These are phyloP conservation scores for Calamus simplicifolius DNA, from an alignment of 176 grass and related monocot species.

Conservation along the genomic window DNA sequence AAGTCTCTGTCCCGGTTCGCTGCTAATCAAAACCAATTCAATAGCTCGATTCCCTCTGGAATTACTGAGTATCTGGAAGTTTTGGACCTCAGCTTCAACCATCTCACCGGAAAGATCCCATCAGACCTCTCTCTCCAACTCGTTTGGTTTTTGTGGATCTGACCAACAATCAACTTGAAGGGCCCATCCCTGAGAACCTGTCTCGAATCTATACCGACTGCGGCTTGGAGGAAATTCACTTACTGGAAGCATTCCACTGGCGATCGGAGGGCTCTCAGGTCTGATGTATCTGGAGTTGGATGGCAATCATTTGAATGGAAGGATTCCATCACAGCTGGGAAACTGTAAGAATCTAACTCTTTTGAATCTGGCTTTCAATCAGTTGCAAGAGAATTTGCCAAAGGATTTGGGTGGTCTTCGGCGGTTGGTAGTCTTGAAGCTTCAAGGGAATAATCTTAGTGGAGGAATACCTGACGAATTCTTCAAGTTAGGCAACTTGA, in stretches of 20 bases:
- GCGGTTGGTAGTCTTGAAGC: conserved; percentile 39
- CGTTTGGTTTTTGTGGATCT: conserved; percentile 51
- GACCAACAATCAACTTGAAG: conserved; percentile 2
- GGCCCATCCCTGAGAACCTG: conserved; percentile 14
- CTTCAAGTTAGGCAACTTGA: conserved; percentile 20
- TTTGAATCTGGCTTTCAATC: conserved; percentile 61
- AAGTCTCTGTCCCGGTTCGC: conserved; percentile 28
- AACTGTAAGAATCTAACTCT: conserved; percentile 32
- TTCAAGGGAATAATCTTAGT: conserved; percentile 31
- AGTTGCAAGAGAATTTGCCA: conserved; percentile 26
- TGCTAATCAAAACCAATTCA: conserved; percentile 53
- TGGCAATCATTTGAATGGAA: conserved; percentile 21
- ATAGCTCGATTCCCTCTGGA: background rate
- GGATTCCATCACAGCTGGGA: conserved; percentile 25
- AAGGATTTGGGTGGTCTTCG: conserved; percentile 21
- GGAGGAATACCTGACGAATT: conserved; percentile 22
- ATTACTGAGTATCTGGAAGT: conserved; percentile 31
- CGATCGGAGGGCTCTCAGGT: background rate
- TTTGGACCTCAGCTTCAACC: conserved; percentile 75
- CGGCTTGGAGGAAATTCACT: conserved; percentile 36
- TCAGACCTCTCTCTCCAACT: conserved; percentile 13
- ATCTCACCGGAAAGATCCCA: conserved; percentile 26
- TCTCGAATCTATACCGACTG: conserved; percentile 36
- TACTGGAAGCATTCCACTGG: conserved; percentile 21
- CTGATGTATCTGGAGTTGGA: conserved; percentile 63